Evolutionary conservation across 495 filamentous ascomycete species (phyloP).

Genomic region (Neurospora sublineolata): DNA sequence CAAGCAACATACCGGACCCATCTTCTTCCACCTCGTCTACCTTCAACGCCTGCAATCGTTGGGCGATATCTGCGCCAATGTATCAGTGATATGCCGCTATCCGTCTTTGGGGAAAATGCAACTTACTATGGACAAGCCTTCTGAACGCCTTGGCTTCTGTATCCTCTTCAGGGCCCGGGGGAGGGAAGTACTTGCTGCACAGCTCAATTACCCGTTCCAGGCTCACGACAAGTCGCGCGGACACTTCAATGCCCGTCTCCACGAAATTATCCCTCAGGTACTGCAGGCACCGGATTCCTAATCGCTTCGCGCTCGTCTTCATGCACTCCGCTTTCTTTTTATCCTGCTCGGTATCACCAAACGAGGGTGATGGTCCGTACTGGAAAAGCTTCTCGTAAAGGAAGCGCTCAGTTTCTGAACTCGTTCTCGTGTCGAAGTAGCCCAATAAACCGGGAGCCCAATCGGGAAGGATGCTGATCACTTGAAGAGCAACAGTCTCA

Average conservation of each 20-base stretch:
- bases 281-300: constrained; percentile 35
- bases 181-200: constrained; percentile 30
- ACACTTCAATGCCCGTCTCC: constrained; percentile 24
- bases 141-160: constrained; percentile 21
- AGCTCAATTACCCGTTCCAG: constrained; percentile 31
- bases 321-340: constrained; percentile 15
- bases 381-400: constrained; percentile 46
- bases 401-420: constrained; percentile 42
- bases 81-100: not conserved
- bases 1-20: constrained; percentile 40
- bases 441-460: constrained; percentile 62
- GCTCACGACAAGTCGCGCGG: constrained; percentile 26
- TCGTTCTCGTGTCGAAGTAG: constrained; percentile 46
- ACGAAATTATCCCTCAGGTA: constrained; percentile 38
- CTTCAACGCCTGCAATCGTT: constrained; percentile 26
- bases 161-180: constrained; percentile 29
- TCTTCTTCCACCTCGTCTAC: constrained; percentile 46
- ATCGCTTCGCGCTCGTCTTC: constrained; percentile 19
- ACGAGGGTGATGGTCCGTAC: constrained; percentile 19
- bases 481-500: not conserved
- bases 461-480: constrained; percentile 32
- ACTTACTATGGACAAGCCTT: constrained; percentile 32
- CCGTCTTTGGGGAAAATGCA: not conserved
- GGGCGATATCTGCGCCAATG: constrained; percentile 25
- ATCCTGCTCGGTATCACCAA: constrained; percentile 18